phyloP scores from a whole-genome alignment of 2,329 filamentous ascomycete species.

The Verticillium nubilum region DNA sequence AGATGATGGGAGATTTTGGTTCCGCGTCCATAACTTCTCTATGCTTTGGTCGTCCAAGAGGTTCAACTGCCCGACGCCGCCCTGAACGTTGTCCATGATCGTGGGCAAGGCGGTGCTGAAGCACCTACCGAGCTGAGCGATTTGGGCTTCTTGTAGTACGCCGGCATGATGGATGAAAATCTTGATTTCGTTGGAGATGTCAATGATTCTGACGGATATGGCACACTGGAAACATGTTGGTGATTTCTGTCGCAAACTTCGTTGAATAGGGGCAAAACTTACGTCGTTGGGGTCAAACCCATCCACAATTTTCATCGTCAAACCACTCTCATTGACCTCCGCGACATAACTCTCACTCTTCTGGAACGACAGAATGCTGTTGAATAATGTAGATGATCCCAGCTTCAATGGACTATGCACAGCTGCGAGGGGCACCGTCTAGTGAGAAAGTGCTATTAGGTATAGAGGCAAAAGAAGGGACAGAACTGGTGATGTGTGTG shows the following conservation, averaged over 20 bases:
- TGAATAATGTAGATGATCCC: constrained; percentile 7
- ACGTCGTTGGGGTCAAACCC: neutral
- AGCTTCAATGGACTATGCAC: constrained; percentile 5
- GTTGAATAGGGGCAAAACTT: neutral
- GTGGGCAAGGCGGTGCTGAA: neutral
- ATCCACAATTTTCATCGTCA: neutral
- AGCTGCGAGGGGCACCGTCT: constrained; percentile 7
- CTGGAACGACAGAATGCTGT: constrained; percentile 9
- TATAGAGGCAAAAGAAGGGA: no score
- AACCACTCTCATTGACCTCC: neutral
- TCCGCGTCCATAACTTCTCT: neutral
- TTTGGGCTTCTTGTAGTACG: neutral
- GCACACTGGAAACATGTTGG: neutral
- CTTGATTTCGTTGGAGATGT: neutral
- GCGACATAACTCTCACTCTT: neutral
- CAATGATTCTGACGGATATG: neutral
- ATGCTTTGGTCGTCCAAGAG: neutral
- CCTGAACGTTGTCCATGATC: neutral
- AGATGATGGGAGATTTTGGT: neutral
- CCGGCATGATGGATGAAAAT: neutral
- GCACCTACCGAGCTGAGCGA: neutral
- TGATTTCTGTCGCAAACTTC: neutral
- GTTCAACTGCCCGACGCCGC: neutral
- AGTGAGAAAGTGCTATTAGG: constrained; percentile 5
- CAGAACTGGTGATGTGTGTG: no score